phyloP scores from a whole-genome alignment of 371 early-diverging fungal species.

The Mycotypha africana region DNA sequence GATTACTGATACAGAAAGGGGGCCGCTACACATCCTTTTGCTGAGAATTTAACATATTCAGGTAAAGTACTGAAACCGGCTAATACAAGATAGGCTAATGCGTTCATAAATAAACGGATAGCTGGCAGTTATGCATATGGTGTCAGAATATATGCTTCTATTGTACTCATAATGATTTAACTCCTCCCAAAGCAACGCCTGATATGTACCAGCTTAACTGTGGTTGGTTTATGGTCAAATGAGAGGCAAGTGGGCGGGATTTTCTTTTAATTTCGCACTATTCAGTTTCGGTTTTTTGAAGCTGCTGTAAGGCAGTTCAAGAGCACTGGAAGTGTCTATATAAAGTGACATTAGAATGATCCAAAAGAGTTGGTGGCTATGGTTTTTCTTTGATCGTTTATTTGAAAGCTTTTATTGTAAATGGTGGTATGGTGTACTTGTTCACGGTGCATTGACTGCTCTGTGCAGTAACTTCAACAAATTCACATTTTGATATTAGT shows the following conservation, averaged over 20 bases:
- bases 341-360: too few species aligned
- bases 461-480: too few species aligned
- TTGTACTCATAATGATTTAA: slow-evolving; percentile 44
- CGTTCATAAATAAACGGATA: slow-evolving; percentile 13
- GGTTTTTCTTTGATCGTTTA: too few species aligned
- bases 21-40: slow-evolving; percentile 38
- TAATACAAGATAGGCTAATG: slow-evolving; percentile 53
- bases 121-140: background rate
- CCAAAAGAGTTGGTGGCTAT: too few species aligned
- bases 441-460: too few species aligned
- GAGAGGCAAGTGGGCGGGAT: slow-evolving; percentile 69
- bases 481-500: too few species aligned
- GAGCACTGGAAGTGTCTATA: slow-evolving; percentile 1
- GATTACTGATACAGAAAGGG: slow-evolving; percentile 72
- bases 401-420: too few species aligned
- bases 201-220: slow-evolving; percentile 76
- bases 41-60: slow-evolving; percentile 6
- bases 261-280: slow-evolving; percentile 26
- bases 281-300: slow-evolving; percentile 11
- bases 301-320: background rate
- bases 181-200: slow-evolving; percentile 59
- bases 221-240: slow-evolving; percentile 76
- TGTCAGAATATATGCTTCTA: background rate
- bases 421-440: too few species aligned
- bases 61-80: slow-evolving; percentile 29